Conservation (phyloP, 768 basidiomycete species). For the Daedaleopsis nitida region DNA sequence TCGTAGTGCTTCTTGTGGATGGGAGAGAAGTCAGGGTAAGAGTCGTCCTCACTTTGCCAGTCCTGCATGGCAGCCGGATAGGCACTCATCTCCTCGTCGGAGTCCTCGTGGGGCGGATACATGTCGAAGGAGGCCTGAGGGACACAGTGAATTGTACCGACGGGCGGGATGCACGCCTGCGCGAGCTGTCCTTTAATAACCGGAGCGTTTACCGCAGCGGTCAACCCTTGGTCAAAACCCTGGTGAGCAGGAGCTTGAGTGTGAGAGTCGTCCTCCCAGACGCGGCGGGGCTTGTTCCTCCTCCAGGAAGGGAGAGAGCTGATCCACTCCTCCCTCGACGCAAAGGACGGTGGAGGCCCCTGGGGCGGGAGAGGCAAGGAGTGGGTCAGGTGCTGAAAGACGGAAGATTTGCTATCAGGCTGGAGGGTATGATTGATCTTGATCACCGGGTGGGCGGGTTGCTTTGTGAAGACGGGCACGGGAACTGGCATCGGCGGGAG, state of each 20-base stretch:
- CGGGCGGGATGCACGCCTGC: slow-evolving; percentile 86
- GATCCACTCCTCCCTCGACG: slow-evolving; percentile 74
- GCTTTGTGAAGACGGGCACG: slow-evolving; percentile 63
- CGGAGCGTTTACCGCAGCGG: slow-evolving; percentile 72
- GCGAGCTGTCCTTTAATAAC: slow-evolving; percentile 86
- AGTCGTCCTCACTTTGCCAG: slow-evolving; percentile 39
- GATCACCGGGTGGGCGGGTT: slow-evolving; percentile 63
- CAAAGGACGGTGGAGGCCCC: slow-evolving; percentile 65
- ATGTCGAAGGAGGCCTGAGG: slow-evolving; percentile 5
- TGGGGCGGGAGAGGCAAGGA: slow-evolving; percentile 61
- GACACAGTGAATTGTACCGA: slow-evolving; percentile 19
- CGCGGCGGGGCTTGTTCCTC: slow-evolving; percentile 64
- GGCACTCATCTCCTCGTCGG: slow-evolving; percentile 49
- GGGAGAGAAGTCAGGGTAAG: slow-evolving; percentile 33
- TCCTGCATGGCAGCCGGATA: slow-evolving; percentile 34
- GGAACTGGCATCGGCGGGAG: slow-evolving; percentile 83
- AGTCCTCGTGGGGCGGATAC: slow-evolving; percentile 34
- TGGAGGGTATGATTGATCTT: slow-evolving; percentile 55
- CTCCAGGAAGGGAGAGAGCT: slow-evolving; percentile 72
- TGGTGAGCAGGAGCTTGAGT: slow-evolving; percentile 36
- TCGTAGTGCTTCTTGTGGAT: slow-evolving; percentile 26
- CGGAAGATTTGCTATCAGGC: slow-evolving; percentile 39
- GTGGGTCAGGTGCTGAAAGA: slow-evolving; percentile 55
- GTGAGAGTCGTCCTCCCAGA: slow-evolving; percentile 59
- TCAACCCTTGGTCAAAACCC: slow-evolving; percentile 78